These are phyloP conservation scores for Leptodontidium sp. DNA, from an alignment of 2,329 filamentous ascomycete genomes.

Conservation along the genomic window DNA sequence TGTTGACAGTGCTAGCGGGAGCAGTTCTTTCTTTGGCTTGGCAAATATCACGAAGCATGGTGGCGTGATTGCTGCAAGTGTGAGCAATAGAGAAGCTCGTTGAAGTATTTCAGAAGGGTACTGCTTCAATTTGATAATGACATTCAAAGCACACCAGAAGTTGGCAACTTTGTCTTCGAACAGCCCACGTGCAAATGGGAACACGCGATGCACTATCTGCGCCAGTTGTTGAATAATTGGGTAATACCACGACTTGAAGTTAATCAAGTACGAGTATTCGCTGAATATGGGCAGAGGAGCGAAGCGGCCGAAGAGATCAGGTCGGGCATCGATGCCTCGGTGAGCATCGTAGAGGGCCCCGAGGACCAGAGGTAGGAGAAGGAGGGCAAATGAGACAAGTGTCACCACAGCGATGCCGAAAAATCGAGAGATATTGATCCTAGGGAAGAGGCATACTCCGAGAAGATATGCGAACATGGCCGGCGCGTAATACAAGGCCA, in stretches of 20 bases:
- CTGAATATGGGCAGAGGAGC: slow-evolving; percentile 69
- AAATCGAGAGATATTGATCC: slow-evolving; percentile 72
- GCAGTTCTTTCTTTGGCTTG: slow-evolving; percentile 76
- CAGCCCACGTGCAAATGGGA: slow-evolving; percentile 92
- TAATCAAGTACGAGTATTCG: slow-evolving; percentile 64
- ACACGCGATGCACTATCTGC: slow-evolving; percentile 90
- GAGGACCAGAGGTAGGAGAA: slow-evolving; percentile 78
- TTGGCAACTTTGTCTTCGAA: slow-evolving; percentile 99
- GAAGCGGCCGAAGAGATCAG: slow-evolving; percentile 65
- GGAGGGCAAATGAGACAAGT: slow-evolving; percentile 72
- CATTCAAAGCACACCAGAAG: slow-evolving; percentile 94
- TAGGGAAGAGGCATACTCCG: slow-evolving; percentile 83
- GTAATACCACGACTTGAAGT: slow-evolving; percentile 74
- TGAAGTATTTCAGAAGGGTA: slow-evolving; percentile 79
- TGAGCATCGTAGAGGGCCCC: slow-evolving; percentile 75
- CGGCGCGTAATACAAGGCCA: slow-evolving; percentile 97
- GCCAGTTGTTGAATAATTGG: slow-evolving; percentile 79
- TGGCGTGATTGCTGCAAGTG: slow-evolving; percentile 77
- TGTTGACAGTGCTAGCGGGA: slow-evolving; percentile 82
- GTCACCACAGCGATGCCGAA: slow-evolving; percentile 80
- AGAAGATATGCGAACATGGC: slow-evolving; percentile 91
- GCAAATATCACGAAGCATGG: slow-evolving; percentile 83
- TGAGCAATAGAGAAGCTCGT: slow-evolving; percentile 76
- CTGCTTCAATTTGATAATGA: slow-evolving; percentile 83
- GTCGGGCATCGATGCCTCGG: slow-evolving; percentile 65